Base-by-base conservation (phyloP, 1,284 basidiomycete genomes). In the Papiliotrema fonsecae region DNA sequence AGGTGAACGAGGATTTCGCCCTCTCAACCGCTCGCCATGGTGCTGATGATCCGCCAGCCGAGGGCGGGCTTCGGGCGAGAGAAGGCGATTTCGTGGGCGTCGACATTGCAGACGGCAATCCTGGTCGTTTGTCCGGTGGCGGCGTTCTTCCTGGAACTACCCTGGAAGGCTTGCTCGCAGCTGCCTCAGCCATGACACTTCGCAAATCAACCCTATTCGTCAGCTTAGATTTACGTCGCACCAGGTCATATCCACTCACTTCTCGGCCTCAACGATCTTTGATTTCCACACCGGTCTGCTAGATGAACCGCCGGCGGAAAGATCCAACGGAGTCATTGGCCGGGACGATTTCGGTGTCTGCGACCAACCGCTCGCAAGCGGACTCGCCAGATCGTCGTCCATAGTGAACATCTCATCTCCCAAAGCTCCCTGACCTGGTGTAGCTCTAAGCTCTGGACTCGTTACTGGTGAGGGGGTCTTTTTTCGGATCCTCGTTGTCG, bases 111-210 rank as follows among this genome's bases (percentile, higher is more conserved):
- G 37, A 22, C 30, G 51, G 39, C 36, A 46, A 40, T 22, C 52
- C n/a, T 24, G 49, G 31, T 11, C 32, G 27, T 19, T 47, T 7
- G 10, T 42, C 42, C 1, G 47, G 35, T 16, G 48, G 18, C 6
- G 54, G 51, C 1, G 38, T 35, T 22, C 27, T 26, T 21, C 41
- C 27, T 13, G 46, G 13, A 19, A 11, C 46, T 18, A 18, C 53
- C 54, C 25, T 56, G 52, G 10, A 69, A 36, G 61, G 55, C 32
- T 56, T 61, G 11, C 58, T 43, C 0, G 63, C 60, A 6, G 65
- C 59, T 1, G 71, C 81, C 66, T 90, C 87, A 0, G 86, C 88
- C 82, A 96, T 90, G 54, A 97, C 84, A 19, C 81, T 77, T 58
- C 87, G 84, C 77, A 96, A 83, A 64, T 94, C 88, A 9, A 84